Conservation (phyloP, 2,329 filamentous ascomycete genomes). For the Colletotrichum coccodes region DNA sequence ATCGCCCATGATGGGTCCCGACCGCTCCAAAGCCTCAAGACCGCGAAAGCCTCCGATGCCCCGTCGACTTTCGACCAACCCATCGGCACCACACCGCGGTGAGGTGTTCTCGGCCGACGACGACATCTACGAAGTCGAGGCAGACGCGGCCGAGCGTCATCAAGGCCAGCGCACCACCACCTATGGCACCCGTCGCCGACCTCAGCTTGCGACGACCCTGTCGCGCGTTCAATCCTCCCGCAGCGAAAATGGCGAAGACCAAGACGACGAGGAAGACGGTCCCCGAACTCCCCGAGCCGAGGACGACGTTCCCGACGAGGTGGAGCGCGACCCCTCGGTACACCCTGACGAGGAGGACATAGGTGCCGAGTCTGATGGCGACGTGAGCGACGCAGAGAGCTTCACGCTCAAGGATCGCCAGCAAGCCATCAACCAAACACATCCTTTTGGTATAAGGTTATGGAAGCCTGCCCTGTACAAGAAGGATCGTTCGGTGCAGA, state of each 20-base stretch:
- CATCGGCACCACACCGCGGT: constrained; percentile 79
- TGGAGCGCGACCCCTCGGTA: constrained; percentile 43
- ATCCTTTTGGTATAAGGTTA: constrained; percentile 97
- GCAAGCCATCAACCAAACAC: constrained; percentile 97
- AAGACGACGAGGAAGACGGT: constrained; percentile 35
- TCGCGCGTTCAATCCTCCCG: constrained; percentile 55
- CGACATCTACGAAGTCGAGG: constrained; percentile 81
- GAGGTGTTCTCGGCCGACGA: constrained; percentile 94
- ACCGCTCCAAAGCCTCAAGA: constrained; percentile 60
- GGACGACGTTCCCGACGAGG: constrained; percentile 37
- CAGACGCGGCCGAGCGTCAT: constrained; percentile 64
- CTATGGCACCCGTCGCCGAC: constrained; percentile 46
- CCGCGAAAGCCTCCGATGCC: constrained; percentile 78
- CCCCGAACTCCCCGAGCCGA: constrained; percentile 24
- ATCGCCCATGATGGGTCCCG: constrained; percentile 57
- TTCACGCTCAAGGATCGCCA: constrained; percentile 98
- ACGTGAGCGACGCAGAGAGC: constrained; percentile 92
- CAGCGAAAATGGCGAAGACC: constrained; percentile 39
- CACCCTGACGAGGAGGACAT: constrained; percentile 46
- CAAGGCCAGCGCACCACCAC: constrained; percentile 40
- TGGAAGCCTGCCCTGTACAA: constrained; percentile 99
- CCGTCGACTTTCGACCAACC: constrained; percentile 79
- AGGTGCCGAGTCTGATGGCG: constrained; percentile 74
- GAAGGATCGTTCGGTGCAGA: constrained; percentile 95
- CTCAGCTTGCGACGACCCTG: constrained; percentile 45